phyloP scores from a whole-genome alignment of 2,329 filamentous ascomycete genomes.

The Fusarium chlamydosporum region DNA sequence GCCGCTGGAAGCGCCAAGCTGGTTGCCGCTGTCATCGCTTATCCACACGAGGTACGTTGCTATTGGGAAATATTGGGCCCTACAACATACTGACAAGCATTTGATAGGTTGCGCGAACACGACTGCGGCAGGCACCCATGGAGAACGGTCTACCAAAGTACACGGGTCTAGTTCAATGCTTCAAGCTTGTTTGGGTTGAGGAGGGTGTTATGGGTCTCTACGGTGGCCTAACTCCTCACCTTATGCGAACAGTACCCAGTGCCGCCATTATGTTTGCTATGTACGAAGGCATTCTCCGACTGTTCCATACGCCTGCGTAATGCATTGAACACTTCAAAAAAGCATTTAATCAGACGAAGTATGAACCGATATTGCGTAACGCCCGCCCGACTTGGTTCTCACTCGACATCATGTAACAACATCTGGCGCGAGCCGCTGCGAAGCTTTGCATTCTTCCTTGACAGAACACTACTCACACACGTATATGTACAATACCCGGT shows the following conservation, averaged over 20 bases:
- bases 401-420: slow-evolving; percentile 31
- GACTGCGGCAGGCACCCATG: slow-evolving; percentile 86
- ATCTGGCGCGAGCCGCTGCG: slow-evolving; percentile 9
- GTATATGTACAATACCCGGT: slow-evolving; percentile 29
- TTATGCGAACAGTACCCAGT: slow-evolving; percentile 90
- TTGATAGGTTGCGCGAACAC: slow-evolving; percentile 80
- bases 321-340: neutral
- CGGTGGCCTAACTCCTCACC: slow-evolving; percentile 90
- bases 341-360: neutral
- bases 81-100: slow-evolving; percentile 6
- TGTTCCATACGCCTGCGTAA: slow-evolving; percentile 60
- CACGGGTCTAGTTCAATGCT: slow-evolving; percentile 89
- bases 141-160: slow-evolving; percentile 83
- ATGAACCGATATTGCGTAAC: neutral
- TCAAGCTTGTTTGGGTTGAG: slow-evolving; percentile 87
- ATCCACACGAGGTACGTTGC: slow-evolving; percentile 84
- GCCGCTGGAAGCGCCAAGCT: slow-evolving; percentile 89
- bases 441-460: neutral
- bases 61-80: neutral
- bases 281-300: slow-evolving; percentile 72
- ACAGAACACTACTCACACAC: slow-evolving; percentile 4
- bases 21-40: slow-evolving; percentile 85
- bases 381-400: neutral
- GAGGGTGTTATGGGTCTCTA: slow-evolving; percentile 90
- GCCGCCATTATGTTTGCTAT: slow-evolving; percentile 98